Base-by-base conservation (phyloP, 208 protist species). In the Acanthamoeba comandoni region DNA sequence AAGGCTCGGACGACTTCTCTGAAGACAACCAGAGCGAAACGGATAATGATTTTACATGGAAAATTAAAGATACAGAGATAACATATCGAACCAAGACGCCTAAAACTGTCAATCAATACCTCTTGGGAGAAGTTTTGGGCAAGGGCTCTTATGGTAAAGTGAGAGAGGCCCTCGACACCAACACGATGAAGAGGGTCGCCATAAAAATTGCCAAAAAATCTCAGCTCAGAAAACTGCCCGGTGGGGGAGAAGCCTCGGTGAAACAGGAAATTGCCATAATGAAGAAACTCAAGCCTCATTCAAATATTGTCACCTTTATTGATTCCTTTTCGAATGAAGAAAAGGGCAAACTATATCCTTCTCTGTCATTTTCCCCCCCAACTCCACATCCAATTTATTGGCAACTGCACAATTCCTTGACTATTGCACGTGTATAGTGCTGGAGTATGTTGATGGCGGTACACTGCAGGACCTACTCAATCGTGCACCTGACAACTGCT, bases 261-360 rank as follows among this genome's bases (percentile, higher is more conserved):
- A 26, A 43, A 65, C 77, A 86, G n/a, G 77, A 86, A 15, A 86
- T 86, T 35, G 77, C 77, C 9, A 26, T 86, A 22, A 86, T 86
- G 77, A 86, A 86, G 55, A 64, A n/a, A n/a, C 77, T 86, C 77
- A 86, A 86, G 31, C 70, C 70, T 19, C 77, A 86, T 57, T 57
- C 48, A n/a, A 86, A 86, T 57, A 65, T 86, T 35, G 77, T 86
- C 52, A 49, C 77, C 53, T n/a, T 86, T 17, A 86, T 86, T 29
- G 77, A 86, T 11, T 86, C 77, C 77, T 86, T 86, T 65, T 12
- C 77, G 8, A 86, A 86, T 12, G 77, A 86, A 22, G 77, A 86
- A 12, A 86, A 86, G 29, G 77, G 77, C 55, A 86, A 86, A 86
- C 55, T 86, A 86, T 86, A 86, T 86, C 77, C 52, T 86, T 15